Evolutionary conservation across 1,284 basidiomycete genomes (phyloP).

Genomic region (Apiotrichum domesticum): DNA sequence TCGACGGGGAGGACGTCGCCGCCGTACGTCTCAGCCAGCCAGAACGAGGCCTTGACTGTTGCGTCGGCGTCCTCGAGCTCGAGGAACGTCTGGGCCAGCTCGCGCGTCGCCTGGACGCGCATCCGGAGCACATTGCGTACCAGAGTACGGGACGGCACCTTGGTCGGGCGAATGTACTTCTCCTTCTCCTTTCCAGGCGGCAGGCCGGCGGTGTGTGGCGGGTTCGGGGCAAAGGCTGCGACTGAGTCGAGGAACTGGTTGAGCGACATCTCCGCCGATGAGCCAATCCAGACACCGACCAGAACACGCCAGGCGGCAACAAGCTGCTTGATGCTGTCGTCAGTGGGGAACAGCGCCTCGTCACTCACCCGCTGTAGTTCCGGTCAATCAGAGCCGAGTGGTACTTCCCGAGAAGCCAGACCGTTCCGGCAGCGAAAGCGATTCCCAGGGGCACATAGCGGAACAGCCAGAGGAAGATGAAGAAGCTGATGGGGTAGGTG

Average conservation of each 20-base stretch:
- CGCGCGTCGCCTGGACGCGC: constrained; percentile 67
- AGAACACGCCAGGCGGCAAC: constrained; percentile 83
- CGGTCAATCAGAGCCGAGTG: constrained; percentile 55
- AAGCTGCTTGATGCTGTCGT: constrained; percentile 58
- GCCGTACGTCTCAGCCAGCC: constrained; percentile 40
- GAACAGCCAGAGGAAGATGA: constrained; percentile 72
- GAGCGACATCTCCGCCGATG: constrained; percentile 69
- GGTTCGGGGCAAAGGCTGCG: constrained; percentile 34
- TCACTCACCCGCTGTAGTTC: constrained; percentile 69
- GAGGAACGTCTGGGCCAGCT: constrained; percentile 63
- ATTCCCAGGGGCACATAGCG: constrained; percentile 59
- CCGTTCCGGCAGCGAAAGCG: constrained; percentile 48
- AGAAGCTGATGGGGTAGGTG: constrained; percentile 72
- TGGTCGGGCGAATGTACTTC: constrained; percentile 40
- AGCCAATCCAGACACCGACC: constrained; percentile 82
- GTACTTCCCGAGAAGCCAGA: constrained; percentile 72
- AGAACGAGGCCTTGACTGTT: constrained; percentile 35
- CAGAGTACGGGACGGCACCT: constrained; percentile 68
- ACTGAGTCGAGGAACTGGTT: constrained; percentile 55
- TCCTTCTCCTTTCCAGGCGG: constrained; percentile 26
- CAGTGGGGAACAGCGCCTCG: too few species aligned
- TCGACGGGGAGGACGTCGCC: constrained; percentile 27
- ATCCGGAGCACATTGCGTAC: constrained; percentile 78
- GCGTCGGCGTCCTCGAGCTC: constrained; percentile 53
- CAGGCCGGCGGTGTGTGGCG: constrained; percentile 35